Conservation (phyloP, 1,284 basidiomycete genomes). For the Leccinum subrobustum region DNA sequence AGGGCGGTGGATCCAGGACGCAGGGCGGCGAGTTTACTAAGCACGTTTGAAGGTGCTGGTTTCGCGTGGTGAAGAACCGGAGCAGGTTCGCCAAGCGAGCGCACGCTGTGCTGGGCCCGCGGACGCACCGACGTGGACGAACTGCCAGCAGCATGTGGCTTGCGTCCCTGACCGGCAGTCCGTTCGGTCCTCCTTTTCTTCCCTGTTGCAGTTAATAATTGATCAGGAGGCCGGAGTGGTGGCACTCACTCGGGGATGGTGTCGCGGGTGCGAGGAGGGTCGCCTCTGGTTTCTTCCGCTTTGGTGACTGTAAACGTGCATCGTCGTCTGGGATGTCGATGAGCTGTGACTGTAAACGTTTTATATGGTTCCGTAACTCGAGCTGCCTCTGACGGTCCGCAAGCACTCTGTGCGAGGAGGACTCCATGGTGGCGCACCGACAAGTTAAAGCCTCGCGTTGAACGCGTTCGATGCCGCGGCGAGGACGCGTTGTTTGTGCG, state of each 20-base stretch:
- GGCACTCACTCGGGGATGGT: constrained; percentile 65
- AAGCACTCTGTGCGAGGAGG: constrained; percentile 28
- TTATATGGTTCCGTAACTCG: constrained; percentile 44
- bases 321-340: constrained; percentile 29
- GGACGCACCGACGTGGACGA: constrained; percentile 15
- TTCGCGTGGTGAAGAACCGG: constrained; percentile 16
- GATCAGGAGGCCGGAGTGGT: neutral
- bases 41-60: constrained; percentile 30
- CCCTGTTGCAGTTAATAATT: constrained; percentile 34
- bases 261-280: constrained; percentile 59
- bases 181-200: constrained; percentile 44
- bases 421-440: constrained; percentile 33
- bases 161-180: constrained; percentile 17
- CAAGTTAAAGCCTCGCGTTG: constrained; percentile 8
- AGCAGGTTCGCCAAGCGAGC: constrained; percentile 4
- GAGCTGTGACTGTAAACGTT: constrained; percentile 43
- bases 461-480: constrained; percentile 16
- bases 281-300: constrained; percentile 45
- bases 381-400: constrained; percentile 34
- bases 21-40: constrained; percentile 29
- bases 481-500: constrained; percentile 23
- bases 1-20: constrained; percentile 17
- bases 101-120: constrained; percentile 10
- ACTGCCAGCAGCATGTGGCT: constrained; percentile 10
- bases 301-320: constrained; percentile 41